Percentiles rank a stretch among this genome's conserved stretches.
Evolutionary conservation across 495 filamentous ascomycete species (phyloP).

Genomic region (Aspergillus wentii): DNA sequence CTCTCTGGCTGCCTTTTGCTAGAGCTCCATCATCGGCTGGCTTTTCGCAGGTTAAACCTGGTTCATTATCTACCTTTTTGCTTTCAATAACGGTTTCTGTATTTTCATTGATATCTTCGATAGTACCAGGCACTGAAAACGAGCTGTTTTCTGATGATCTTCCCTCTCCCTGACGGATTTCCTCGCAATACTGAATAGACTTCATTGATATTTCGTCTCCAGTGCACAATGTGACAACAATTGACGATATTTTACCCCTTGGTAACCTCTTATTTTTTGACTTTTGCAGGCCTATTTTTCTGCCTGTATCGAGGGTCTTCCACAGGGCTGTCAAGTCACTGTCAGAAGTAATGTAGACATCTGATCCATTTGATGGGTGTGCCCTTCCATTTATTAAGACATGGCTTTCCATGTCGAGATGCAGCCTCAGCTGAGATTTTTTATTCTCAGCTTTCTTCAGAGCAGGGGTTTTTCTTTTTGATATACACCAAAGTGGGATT

Average conservation of each 20-base stretch:
- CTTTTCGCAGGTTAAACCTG: too few relatives aligned
- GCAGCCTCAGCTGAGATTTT: conserved; percentile 1
- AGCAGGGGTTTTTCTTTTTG: too few relatives aligned
- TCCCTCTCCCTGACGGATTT: too few relatives aligned
- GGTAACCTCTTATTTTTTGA: neutral
- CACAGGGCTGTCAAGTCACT: conserved; percentile 4
- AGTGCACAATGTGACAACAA: neutral
- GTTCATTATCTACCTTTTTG: too few relatives aligned
- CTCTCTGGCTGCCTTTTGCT: too few relatives aligned
- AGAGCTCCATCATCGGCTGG: too few relatives aligned
- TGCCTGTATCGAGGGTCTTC: conserved; percentile 1
- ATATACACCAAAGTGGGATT: conserved; percentile 1
- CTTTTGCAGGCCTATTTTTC: neutral
- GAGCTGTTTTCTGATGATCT: too few relatives aligned
- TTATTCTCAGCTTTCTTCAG: neutral
- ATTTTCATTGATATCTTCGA: too few relatives aligned
- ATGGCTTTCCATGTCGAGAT: neutral
- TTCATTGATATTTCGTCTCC: neutral
- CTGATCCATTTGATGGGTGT: neutral
- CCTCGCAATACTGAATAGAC: neutral
- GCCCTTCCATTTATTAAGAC: conserved; percentile 6
- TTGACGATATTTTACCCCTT: neutral
- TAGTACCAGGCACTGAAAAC: too few relatives aligned
- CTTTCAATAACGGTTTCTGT: too few relatives aligned
- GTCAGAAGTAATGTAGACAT: conserved; percentile 3